These are phyloP conservation scores for Apiospora malaysiana DNA, from an alignment of 2,329 filamentous ascomycete species.

Conservation along the genomic window DNA sequence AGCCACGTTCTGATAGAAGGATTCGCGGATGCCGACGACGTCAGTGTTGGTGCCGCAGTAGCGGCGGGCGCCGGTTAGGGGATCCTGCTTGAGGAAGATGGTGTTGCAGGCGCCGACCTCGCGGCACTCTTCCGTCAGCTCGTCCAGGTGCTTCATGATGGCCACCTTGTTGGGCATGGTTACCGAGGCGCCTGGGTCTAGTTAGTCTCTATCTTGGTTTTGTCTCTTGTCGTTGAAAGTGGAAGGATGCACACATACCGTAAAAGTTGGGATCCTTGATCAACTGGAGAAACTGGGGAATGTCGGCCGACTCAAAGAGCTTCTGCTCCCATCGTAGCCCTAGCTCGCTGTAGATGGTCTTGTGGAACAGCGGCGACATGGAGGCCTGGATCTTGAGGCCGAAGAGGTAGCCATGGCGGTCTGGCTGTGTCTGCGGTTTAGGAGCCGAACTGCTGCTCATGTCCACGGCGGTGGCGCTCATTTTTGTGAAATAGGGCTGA, in stretches of 20 bases:
- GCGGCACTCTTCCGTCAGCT: conserved; percentile 73
- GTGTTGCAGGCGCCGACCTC: conserved; percentile 83
- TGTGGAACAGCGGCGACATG: conserved; percentile 60
- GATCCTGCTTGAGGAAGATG: conserved; percentile 64
- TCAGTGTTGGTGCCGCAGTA: conserved; percentile 83
- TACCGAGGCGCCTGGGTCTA: conserved; percentile 64
- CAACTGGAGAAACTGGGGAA: conserved; percentile 55
- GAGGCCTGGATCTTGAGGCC: conserved; percentile 62
- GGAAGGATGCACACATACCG: conserved; percentile 46
- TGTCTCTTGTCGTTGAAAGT: not conserved
- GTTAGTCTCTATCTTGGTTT: not conserved
- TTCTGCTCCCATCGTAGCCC: conserved; percentile 57
- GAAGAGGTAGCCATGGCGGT: conserved; percentile 61
- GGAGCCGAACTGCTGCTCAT: conserved; percentile 3
- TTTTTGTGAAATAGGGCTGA: not conserved
- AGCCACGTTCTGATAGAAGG: conserved; percentile 64
- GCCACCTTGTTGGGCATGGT: conserved; percentile 87
- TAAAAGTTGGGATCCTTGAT: conserved; percentile 65
- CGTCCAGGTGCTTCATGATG: conserved; percentile 76
- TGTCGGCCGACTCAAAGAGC: conserved; percentile 58
- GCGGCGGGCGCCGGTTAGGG: conserved; percentile 49
- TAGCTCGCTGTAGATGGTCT: conserved; percentile 57
- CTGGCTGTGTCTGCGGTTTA: conserved; percentile 33
- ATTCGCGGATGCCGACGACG: conserved; percentile 77
- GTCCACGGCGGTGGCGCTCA: not conserved